Evolutionary conservation across 1,284 basidiomycete genomes (phyloP).

Genomic region (Hortiboletus rubellus): DNA sequence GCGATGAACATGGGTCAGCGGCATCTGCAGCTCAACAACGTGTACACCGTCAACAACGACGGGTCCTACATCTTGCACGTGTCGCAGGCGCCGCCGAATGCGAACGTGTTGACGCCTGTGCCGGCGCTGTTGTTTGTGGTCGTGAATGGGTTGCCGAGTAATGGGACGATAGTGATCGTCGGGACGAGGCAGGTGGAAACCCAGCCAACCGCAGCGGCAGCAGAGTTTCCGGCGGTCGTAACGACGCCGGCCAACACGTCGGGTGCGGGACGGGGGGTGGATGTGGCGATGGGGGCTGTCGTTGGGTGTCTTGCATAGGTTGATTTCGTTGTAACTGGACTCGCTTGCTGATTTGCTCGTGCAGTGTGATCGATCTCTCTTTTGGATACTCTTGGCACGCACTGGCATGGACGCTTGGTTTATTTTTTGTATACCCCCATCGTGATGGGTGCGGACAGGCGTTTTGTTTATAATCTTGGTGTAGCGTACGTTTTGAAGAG

Average conservation of each 20-base stretch:
- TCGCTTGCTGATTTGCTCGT: too few relatives aligned
- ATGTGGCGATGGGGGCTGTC: too few relatives aligned
- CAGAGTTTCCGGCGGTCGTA: conserved; percentile 12
- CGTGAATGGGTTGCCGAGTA: conserved; percentile 73
- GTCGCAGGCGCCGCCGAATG: conserved; percentile 67
- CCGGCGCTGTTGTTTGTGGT: too few relatives aligned
- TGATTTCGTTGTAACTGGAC: too few relatives aligned
- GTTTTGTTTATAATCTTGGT: too few relatives aligned
- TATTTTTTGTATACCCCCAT: too few relatives aligned
- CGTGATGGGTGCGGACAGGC: too few relatives aligned
- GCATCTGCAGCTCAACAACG: conserved; percentile 47
- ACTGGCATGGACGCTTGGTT: too few relatives aligned
- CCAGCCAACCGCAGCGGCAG: conserved; percentile 47
- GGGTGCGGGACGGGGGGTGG: neutral
- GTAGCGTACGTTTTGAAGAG: too few relatives aligned
- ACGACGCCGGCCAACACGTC: neutral
- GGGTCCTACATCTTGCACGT: conserved; percentile 64
- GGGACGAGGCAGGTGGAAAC: conserved; percentile 65
- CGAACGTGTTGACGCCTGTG: conserved; percentile 73
- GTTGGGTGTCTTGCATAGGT: too few relatives aligned
- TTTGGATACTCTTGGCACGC: too few relatives aligned
- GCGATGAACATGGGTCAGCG: conserved; percentile 67
- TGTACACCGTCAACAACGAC: conserved; percentile 58
- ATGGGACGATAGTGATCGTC: conserved; percentile 63
- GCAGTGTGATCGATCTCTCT: too few relatives aligned